phyloP scores from a whole-genome alignment of 208 protist genomes.

The Acanthamoeba culbertsoni region DNA sequence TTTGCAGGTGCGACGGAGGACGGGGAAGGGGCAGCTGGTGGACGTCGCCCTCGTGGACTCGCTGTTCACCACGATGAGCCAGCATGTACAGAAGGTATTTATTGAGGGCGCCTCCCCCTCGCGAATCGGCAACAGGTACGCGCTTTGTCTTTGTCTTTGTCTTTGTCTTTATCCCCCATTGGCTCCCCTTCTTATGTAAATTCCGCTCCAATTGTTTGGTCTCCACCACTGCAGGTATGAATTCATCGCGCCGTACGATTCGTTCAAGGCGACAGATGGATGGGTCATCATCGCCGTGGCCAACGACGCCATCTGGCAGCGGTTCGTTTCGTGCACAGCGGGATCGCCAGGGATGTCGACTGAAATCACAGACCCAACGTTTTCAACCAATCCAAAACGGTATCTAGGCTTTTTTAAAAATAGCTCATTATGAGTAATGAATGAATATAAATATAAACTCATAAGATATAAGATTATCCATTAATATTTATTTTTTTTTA shows the following conservation, averaged over 20 bases:
- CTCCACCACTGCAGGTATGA: not conserved
- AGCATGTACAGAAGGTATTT: slow-evolving; percentile 54
- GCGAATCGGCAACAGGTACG: slow-evolving; percentile 16
- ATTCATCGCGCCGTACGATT: slow-evolving; percentile 43
- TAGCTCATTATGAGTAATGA: no score
- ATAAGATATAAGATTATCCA: no score
- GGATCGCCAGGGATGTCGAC: not conserved
- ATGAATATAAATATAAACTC: no score
- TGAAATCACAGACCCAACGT: not conserved
- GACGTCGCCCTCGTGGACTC: slow-evolving; percentile 38
- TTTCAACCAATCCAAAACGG: slow-evolving; percentile 18
- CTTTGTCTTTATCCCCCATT: not conserved
- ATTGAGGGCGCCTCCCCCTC: not conserved
- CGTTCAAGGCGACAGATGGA: slow-evolving; percentile 41
- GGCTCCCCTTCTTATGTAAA: not conserved
- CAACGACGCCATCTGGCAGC: slow-evolving; percentile 36
- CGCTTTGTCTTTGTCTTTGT: not conserved
- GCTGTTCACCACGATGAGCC: slow-evolving; percentile 43
- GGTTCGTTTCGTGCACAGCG: slow-evolving; percentile 10
- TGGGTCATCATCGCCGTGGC: slow-evolving; percentile 54
- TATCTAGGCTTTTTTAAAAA: no score
- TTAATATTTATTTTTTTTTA: not conserved
- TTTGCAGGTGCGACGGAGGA: not conserved
- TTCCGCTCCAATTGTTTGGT: not conserved
- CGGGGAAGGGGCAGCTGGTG: slow-evolving; percentile 9